These are phyloP conservation scores for Ascomycota sp. DNA, from an alignment of 2,329 filamentous ascomycete genomes.

Conservation along the genomic window DNA sequence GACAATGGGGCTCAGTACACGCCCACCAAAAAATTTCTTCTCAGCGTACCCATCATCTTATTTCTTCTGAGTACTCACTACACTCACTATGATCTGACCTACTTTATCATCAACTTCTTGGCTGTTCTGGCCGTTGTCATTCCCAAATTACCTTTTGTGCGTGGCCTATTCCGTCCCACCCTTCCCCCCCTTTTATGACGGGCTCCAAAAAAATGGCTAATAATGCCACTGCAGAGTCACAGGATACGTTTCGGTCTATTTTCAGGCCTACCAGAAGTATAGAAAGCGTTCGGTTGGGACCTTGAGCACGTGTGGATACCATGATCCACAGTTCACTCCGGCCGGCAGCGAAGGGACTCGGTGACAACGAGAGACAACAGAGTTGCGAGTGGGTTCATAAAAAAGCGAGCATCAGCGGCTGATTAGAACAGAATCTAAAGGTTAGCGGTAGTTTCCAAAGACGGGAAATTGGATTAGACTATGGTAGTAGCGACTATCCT, in stretches of 20 bases:
- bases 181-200: background rate
- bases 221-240: constrained; percentile 35
- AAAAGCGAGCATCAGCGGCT: constrained; percentile 13
- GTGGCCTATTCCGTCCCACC: constrained; percentile 11
- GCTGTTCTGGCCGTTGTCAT: constrained; percentile 84
- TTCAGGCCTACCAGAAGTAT: constrained; percentile 43
- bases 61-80: constrained; percentile 97
- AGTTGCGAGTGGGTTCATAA: constrained; percentile 8
- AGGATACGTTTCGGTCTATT: constrained; percentile 57
- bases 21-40: constrained; percentile 91
- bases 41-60: constrained; percentile 79
- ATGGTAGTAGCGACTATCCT: no score
- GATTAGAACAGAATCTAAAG: constrained; percentile 6
- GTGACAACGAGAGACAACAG: constrained; percentile 1
- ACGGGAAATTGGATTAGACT: constrained; percentile 9
- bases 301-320: constrained; percentile 1
- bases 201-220: constrained; percentile 2
- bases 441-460: constrained; percentile 8
- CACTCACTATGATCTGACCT: constrained; percentile 90
- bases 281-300: constrained; percentile 1
- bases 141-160: constrained; percentile 82
- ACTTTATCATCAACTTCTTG: constrained; percentile 92
- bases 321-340: constrained; percentile 1
- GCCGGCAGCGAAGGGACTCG: background rate
- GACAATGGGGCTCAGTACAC: constrained; percentile 98